Evolutionary conservation across 2,329 filamentous ascomycete genomes (phyloP).

Genomic region (Fulvia fulva): DNA sequence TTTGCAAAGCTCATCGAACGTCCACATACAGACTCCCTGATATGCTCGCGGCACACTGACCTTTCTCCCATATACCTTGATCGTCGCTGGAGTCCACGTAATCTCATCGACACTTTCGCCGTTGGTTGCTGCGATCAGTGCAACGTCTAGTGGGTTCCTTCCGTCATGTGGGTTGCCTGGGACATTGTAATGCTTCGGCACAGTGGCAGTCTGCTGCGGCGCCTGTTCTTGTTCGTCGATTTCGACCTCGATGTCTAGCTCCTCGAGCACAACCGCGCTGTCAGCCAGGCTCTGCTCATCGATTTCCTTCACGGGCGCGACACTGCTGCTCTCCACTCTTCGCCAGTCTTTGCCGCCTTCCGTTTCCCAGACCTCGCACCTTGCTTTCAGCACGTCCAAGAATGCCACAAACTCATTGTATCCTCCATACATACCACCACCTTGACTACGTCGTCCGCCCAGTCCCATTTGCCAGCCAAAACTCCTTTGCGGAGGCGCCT

Average conservation of each 20-base stretch:
- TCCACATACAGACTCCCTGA: slow-evolving; percentile 59
- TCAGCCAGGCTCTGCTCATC: slow-evolving; percentile 19
- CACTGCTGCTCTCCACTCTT: slow-evolving; percentile 50
- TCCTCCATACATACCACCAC: slow-evolving; percentile 53
- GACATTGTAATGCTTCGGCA: slow-evolving; percentile 21
- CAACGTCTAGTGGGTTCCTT: slow-evolving; percentile 10
- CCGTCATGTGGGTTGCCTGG: neutral
- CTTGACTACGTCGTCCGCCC: slow-evolving; percentile 32
- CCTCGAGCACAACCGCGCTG: slow-evolving; percentile 4
- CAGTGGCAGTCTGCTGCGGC: slow-evolving; percentile 1
- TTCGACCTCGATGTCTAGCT: slow-evolving; percentile 1
- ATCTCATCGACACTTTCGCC: slow-evolving; percentile 9
- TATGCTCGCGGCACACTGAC: slow-evolving; percentile 57
- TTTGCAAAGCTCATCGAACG: slow-evolving; percentile 65
- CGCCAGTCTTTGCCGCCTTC: slow-evolving; percentile 67
- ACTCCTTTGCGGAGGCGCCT: slow-evolving; percentile 50
- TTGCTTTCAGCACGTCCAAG: slow-evolving; percentile 68
- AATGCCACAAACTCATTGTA: slow-evolving; percentile 73
- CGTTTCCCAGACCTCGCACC: slow-evolving; percentile 83
- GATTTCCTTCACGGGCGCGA: slow-evolving; percentile 20
- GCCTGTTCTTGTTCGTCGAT: neutral
- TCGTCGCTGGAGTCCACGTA: slow-evolving; percentile 43
- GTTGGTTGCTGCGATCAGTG: slow-evolving; percentile 18
- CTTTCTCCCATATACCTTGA: slow-evolving; percentile 60
- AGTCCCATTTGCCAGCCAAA: slow-evolving; percentile 35